Evolutionary conservation across 2,329 filamentous ascomycete genomes (phyloP), one percentile per base, ranked within the genome.

Genomic region (Aspergillus awamori): DNA sequence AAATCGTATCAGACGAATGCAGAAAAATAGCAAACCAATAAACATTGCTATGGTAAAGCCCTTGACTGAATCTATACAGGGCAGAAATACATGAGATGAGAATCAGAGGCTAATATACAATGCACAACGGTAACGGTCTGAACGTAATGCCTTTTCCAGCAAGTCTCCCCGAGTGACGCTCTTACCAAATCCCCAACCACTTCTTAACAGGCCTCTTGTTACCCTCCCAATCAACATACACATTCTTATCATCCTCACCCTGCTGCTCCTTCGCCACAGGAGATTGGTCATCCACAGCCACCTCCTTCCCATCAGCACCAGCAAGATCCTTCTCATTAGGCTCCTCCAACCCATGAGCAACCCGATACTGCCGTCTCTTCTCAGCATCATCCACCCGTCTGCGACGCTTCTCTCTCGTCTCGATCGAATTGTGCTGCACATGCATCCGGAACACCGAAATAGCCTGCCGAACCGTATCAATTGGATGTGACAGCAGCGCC

Each of bases 361-460:
- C 89, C 70, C 93, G 87, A 79, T 92, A 99, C 76, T 91, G 88
- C 63, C 86, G 86, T 70, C 94, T 85, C 86, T 97, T 97, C 76
- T 89, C 86, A 28, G 95, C 89, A 79, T 99, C 95, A 67, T 97
- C 92, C 59, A 92, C 83, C 67, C 87, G 88, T 72, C 84, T 84
- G 70, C 87, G 86, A 58, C 93, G 86, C 79, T 87, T 87, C 77
- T 93, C 91, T 56, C 84, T 82, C 28, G 90, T 89, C 72, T 87
- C 80, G 65, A 85, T 81, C 30, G 87, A 89, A 66, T 86, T 86
- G 75, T 93, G 89, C 69, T 87, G 84, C 67, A 90, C 85, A 73
- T 96, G 90, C 80, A 96, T 84, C 63, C 86, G 83, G 72, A 94
- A 86, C 59, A 97, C 91, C 61, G 91, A 84, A 64, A 89, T 72